Evolutionary conservation across 495 filamentous ascomycete genomes (phyloP).

Genomic region (Lepidopterella palustris): DNA sequence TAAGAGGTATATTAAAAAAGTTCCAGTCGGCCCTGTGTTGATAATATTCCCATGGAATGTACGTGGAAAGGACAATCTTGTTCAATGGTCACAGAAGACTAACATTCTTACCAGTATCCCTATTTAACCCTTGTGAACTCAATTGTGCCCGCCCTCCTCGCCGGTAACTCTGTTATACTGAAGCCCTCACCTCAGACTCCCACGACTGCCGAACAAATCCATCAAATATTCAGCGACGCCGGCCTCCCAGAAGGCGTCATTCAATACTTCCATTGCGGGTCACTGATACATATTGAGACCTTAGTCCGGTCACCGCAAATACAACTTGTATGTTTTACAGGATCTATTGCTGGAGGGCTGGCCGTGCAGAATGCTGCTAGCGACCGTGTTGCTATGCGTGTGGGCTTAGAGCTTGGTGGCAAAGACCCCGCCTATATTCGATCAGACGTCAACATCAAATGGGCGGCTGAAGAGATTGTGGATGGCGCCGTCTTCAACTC

Average conservation of each 20-base stretch:
- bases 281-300: slow-evolving; percentile 59
- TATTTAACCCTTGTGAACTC: slow-evolving; percentile 89
- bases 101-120: slow-evolving; percentile 58
- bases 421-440: slow-evolving; percentile 91
- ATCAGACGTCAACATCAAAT: slow-evolving; percentile 75
- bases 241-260: slow-evolving; percentile 75
- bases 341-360: slow-evolving; percentile 82
- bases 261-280: slow-evolving; percentile 85
- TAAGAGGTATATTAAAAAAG: slow-evolving; percentile 80
- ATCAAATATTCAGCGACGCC: slow-evolving; percentile 65
- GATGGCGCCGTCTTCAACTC: slow-evolving; percentile 95
- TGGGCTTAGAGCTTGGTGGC: slow-evolving; percentile 83
- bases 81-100: slow-evolving; percentile 6
- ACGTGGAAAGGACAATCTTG: slow-evolving; percentile 34
- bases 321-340: slow-evolving; percentile 78
- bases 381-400: slow-evolving; percentile 64
- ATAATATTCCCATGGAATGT: slow-evolving; percentile 95
- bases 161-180: slow-evolving; percentile 81
- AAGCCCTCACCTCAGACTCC: slow-evolving; percentile 94
- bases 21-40: slow-evolving; percentile 75
- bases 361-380: slow-evolving; percentile 77
- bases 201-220: slow-evolving; percentile 75
- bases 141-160: slow-evolving; percentile 76
- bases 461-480: slow-evolving; percentile 88
- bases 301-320: slow-evolving; percentile 69